Base-by-base conservation (phyloP, 148 eudicot species). In the Agrostemma githago region DNA sequence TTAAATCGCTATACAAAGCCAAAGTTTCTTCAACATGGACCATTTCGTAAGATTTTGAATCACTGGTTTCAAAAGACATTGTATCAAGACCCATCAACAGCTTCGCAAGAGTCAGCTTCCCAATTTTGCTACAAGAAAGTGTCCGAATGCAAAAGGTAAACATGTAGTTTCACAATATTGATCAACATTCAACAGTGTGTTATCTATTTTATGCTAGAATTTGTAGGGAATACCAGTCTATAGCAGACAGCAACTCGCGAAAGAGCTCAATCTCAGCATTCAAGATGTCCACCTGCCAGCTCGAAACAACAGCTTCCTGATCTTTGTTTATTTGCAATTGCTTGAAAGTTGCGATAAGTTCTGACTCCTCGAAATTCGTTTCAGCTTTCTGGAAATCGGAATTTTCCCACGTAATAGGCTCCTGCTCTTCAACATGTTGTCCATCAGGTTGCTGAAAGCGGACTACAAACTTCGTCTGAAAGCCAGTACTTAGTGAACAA, bases 31-130 rank as follows among this genome's bases (percentile, higher is more conserved):
- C 88, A 78, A 79, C 81, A 74, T 82, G 83, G 63, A 67, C 74
- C 79, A 78, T 72, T 69, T 75, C 77, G 62, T 20, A 44, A 43
- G 85, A 62, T 48, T 66, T 53, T 72, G 77, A 66, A 76, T 44
- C 21, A 11, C 70, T 56, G 12, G 68, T 38, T 46, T 79, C 64
- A 44, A 79, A 84, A 21, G 75, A 74, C 82, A 86, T 77, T 53
- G 82, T 79, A 85, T 84, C 86, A 41, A 83, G 87, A 69, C 90
- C 96, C 51, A 79, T 87, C 90, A 90, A 84, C 79, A 95, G 78
- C 87, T 97, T 90, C 38, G 97, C 98, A 76, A 95, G 92, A 20
- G 90, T 87, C 73, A 95, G 89, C 85, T 89, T 92, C 17, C 96
- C 97, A 76, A 95, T 88, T 88, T 95, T 95, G 80, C 97, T 94